These are phyloP conservation scores for Penicillium simplicissimum DNA, from an alignment of 495 filamentous ascomycete genomes.

Conservation along the genomic window DNA sequence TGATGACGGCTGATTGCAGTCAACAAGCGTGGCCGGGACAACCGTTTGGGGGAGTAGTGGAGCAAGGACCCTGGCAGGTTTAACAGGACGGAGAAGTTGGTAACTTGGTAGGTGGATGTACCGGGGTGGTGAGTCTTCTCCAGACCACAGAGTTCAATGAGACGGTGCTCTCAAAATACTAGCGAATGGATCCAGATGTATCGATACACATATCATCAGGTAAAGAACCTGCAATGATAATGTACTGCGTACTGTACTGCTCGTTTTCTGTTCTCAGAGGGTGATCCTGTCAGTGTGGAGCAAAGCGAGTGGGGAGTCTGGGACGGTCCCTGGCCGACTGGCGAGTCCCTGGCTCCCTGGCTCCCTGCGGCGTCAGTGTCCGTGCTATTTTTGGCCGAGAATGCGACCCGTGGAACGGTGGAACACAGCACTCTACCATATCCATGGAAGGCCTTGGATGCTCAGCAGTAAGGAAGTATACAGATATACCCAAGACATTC, in stretches of 20 bases:
- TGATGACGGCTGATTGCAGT: constrained; percentile 8
- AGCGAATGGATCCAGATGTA: no score
- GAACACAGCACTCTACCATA: no score
- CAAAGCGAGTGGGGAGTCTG: neutral
- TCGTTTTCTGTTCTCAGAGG: constrained; percentile 3
- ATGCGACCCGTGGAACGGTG: neutral
- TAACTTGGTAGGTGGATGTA: neutral
- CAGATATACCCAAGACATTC: neutral
- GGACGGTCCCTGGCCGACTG: neutral
- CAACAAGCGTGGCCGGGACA: constrained; percentile 29
- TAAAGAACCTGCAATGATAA: neutral
- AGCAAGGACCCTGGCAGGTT: neutral
- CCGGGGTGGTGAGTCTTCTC: no score
- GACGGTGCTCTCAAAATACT: no score
- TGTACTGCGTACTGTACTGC: neutral
- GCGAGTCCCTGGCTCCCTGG: constrained; percentile 1
- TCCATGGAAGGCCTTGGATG: no score
- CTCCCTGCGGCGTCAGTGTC: no score
- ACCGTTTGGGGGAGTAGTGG: constrained; percentile 11
- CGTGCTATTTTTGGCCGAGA: constrained; percentile 10
- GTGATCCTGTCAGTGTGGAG: constrained; percentile 18
- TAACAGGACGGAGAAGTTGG: neutral
- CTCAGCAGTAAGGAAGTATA: no score
- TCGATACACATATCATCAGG: neutral
- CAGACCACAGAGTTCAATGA: no score